Evolutionary conservation across 345 rosid genomes (phyloP).

Genomic region (Gossypium thurberi): DNA sequence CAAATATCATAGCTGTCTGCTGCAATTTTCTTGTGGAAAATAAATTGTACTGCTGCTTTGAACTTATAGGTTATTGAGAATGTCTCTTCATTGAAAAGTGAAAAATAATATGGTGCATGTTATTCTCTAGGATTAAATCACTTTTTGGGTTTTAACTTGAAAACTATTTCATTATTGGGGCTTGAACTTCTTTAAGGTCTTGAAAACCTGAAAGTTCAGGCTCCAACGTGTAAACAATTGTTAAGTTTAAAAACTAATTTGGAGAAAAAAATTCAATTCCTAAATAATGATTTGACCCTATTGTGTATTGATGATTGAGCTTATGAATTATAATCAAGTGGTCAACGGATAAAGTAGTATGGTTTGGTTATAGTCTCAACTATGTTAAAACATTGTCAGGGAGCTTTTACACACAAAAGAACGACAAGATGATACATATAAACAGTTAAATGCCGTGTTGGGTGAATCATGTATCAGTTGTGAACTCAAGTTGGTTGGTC

Average conservation of each 20-base stretch:
- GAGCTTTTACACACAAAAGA: constrained; percentile 58
- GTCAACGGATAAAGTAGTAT: not conserved
- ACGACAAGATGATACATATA: constrained; percentile 52
- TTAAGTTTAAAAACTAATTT: too few relatives aligned
- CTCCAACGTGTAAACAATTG: too few relatives aligned
- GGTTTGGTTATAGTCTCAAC: constrained; percentile 6
- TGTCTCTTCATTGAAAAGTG: not conserved
- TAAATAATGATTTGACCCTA: too few relatives aligned
- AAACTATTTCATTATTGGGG: too few relatives aligned
- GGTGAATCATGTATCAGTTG: constrained; percentile 73
- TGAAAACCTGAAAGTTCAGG: too few relatives aligned
- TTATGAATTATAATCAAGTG: not conserved
- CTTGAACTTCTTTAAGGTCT: too few relatives aligned
- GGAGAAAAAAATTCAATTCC: too few relatives aligned
- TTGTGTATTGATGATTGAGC: not conserved
- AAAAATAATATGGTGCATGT: not conserved
- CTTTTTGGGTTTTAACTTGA: too few relatives aligned
- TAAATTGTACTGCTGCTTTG: not conserved
- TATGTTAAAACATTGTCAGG: constrained; percentile 31
- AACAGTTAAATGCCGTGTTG: constrained; percentile 56
- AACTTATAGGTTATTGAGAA: not conserved
- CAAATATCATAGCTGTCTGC: not conserved
- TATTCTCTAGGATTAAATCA: not conserved
- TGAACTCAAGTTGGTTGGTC: constrained; percentile 66
- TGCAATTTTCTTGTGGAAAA: not conserved